Percentiles rank a stretch among this genome's conserved stretches.
Conservation (phyloP, 371 early-diverging fungal species). For the Vairimorpha necatrix region DNA sequence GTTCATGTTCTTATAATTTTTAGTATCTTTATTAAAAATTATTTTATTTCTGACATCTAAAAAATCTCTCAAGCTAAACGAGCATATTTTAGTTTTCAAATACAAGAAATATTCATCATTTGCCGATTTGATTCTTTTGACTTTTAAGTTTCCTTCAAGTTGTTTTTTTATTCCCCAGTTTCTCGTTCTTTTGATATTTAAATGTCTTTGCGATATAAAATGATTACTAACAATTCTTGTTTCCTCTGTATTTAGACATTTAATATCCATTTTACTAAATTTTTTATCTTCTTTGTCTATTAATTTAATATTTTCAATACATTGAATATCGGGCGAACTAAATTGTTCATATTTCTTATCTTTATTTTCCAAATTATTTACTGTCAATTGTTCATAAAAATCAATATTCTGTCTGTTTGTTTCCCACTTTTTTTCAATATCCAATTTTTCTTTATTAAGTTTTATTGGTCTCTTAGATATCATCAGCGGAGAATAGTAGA, state of each 20-base stretch:
- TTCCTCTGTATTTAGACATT: not conserved
- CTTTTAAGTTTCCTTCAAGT: not conserved
- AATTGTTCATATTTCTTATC: constrained; percentile 1
- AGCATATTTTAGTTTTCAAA: constrained; percentile 10
- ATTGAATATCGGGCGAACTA: not conserved
- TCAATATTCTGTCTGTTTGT: not conserved
- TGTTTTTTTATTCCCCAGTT: not conserved
- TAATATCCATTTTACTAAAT: not conserved
- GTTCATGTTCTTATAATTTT: not conserved
- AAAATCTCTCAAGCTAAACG: constrained; percentile 17
- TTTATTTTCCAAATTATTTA: not conserved
- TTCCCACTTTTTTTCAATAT: not conserved
- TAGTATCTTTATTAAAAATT: not conserved
- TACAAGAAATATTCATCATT: not conserved
- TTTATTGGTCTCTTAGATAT: not conserved
- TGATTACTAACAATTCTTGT: not conserved
- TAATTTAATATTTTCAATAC: not conserved
- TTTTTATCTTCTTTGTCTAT: not conserved
- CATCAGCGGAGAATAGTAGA: not conserved
- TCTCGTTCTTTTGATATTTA: not conserved
- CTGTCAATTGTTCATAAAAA: not conserved
- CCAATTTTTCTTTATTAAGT: not conserved
- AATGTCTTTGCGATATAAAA: not conserved
- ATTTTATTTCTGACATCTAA: not conserved
- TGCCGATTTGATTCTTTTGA: not conserved